Evolutionary conservation across 768 basidiomycete species (phyloP), one percentile per base, ranked within the genome.

Genomic region (Tremella yokohamensis): DNA sequence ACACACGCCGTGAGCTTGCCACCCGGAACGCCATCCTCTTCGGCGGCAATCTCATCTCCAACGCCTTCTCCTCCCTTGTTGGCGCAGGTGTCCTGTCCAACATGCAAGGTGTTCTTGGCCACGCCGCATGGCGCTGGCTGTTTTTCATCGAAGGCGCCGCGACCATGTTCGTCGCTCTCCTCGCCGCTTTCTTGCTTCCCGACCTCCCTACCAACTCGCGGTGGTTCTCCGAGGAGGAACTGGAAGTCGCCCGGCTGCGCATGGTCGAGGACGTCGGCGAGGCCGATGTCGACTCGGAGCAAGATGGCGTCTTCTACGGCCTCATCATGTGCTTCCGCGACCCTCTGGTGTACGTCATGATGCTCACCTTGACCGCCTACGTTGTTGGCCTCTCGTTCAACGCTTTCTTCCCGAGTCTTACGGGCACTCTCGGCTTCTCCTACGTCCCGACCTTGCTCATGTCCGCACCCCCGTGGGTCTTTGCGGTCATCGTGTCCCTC

Each of bases 41-140:
- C 64, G 87, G 87, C 60, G 88, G 89, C 9, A 83, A 81, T 63
- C 79, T 89, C 34, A 83, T 89, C 50, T 84, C 83, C 55, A 90
- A 89, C 79, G 88, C 87, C 0, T 88, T 89, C 69, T 88, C 88
- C 3, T 81, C 86, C n/a, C 49, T 86, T 12, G 82, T 87, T 65
- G 87, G 86, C 12, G 86, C 86, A 16, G 86, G 85, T 7, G 85
- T 87, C 52, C 79, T 88, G 13, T 77, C 79, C 0, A 80, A 78
- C 25, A 85, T 87, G 85, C 82, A 88, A 60, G 85, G 85, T 2
- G 80, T 79, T 55, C 77, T 81, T 2, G 86, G 85, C 2, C 83
- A 86, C 47, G 68, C 82, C 29, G 85, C 84, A 3, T 87, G 86
- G 86, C 69, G 84, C 79, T 60, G 59, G 54, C 45, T 56, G 8